Evolutionary conservation across 192 early-diverging fungal species (phyloP).

Genomic region (Coemansia sp.): DNA sequence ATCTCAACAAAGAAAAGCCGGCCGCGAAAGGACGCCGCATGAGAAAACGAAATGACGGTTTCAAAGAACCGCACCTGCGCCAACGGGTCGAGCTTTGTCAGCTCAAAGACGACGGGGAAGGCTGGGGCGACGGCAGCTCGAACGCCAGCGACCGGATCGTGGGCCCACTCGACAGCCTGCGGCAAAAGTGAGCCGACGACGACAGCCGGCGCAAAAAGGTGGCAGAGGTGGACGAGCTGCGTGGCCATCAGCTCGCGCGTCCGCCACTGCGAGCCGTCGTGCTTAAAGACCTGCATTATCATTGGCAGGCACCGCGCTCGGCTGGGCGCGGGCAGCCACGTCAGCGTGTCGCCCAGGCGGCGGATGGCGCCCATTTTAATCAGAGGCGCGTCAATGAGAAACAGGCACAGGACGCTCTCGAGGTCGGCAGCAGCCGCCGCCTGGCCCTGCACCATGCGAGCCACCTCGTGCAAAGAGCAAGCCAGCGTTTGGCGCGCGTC

Average conservation of each 20-base stretch:
- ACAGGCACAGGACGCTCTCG: constrained; percentile 52
- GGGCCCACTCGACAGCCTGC: constrained; percentile 61
- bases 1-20: constrained; percentile 69
- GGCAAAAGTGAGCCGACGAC: constrained; percentile 71
- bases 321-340: constrained; percentile 61
- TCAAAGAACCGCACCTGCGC: constrained; percentile 53
- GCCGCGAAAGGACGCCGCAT: constrained; percentile 54
- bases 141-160: constrained; percentile 60
- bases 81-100: constrained; percentile 47
- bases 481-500: constrained; percentile 57
- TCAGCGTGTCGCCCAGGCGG: constrained; percentile 67
- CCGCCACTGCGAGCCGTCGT: constrained; percentile 73
- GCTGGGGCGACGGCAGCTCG: constrained; percentile 56
- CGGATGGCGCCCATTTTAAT: constrained; percentile 73
- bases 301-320: constrained; percentile 69
- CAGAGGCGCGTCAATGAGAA: constrained; percentile 56
- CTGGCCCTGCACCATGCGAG: constrained; percentile 29
- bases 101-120: constrained; percentile 52
- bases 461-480: constrained; percentile 56
- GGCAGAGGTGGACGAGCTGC: constrained; percentile 67
- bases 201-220: constrained; percentile 61
- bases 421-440: constrained; percentile 35
- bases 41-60: constrained; percentile 51
- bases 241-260: constrained; percentile 69
- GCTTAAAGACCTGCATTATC: constrained; percentile 67